Evolutionary conservation across 768 basidiomycete genomes (phyloP).

Genomic region (Psilocybe sp.): DNA sequence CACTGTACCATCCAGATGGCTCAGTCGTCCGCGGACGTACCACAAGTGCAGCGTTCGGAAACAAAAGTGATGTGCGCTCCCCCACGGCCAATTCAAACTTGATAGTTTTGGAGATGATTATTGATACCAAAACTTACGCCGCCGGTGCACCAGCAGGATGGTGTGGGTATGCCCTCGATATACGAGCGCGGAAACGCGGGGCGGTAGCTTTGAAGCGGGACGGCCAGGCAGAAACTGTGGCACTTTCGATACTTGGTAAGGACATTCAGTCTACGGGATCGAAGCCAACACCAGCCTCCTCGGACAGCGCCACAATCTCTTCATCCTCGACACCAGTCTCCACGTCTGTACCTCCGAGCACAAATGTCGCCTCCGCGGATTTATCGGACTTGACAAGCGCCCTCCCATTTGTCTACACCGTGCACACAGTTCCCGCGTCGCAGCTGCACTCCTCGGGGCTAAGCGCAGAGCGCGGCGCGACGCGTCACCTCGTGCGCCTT

Average conservation of each 20-base stretch:
- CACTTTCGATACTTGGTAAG: slow-evolving; percentile 1
- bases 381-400: slow-evolving; percentile 18
- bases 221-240: slow-evolving; percentile 1
- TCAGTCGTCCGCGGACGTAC: slow-evolving; percentile 31
- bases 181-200: slow-evolving; percentile 16
- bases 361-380: slow-evolving; percentile 4
- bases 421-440: slow-evolving; percentile 80
- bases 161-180: slow-evolving; percentile 16
- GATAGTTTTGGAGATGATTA: slow-evolving; percentile 73
- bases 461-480: slow-evolving; percentile 42
- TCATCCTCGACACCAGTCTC: not conserved
- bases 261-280: not conserved
- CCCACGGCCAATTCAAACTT: slow-evolving; percentile 58
- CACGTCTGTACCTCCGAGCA: not conserved
- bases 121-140: slow-evolving; percentile 65
- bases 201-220: not conserved
- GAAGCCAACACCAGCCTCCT: not conserved
- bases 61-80: slow-evolving; percentile 50
- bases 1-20: slow-evolving; percentile 5
- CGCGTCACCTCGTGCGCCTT: slow-evolving; percentile 76
- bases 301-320: not conserved
- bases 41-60: slow-evolving; percentile 58
- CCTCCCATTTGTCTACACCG: slow-evolving; percentile 54
- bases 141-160: slow-evolving; percentile 38
- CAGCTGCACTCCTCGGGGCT: slow-evolving; percentile 73